These are phyloP conservation scores for Penicillium digitatum DNA, from an alignment of 2,329 filamentous ascomycete genomes.

Conservation along the genomic window DNA sequence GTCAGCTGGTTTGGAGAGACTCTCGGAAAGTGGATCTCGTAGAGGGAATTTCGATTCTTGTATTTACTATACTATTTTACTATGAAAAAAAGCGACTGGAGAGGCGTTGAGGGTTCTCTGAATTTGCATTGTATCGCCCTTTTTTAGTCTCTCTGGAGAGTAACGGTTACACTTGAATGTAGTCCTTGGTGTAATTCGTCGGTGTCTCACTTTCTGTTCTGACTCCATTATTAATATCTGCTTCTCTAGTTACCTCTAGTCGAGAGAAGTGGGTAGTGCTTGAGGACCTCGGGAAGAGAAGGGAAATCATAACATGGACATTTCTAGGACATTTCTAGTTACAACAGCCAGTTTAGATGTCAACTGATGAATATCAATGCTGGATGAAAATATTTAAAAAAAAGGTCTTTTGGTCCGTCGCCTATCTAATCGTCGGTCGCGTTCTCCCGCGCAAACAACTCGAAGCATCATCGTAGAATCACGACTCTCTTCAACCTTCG, in stretches of 20 bases:
- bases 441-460: constrained; percentile 26
- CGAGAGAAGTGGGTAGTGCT: too few species aligned
- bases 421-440: constrained; percentile 27
- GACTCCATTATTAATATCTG: not conserved
- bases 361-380: not conserved
- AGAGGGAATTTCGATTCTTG: not conserved
- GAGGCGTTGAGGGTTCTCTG: constrained; percentile 1
- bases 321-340: not conserved
- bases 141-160: not conserved
- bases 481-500: constrained; percentile 10
- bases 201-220: not conserved
- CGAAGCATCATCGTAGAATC: constrained; percentile 26
- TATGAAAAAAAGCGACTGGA: not conserved
- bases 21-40: constrained; percentile 42
- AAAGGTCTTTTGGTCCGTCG: too few species aligned
- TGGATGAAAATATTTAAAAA: not conserved
- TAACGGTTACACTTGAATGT: not conserved
- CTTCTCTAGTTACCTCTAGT: not conserved
- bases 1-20: constrained; percentile 44
- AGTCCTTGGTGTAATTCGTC: not conserved
- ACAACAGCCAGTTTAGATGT: not conserved
- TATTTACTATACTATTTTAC: constrained; percentile 3
- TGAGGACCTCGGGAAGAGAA: not conserved
- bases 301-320: not conserved
- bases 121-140: not conserved